Conservation (phyloP, 2,329 filamentous ascomycete species). For the Penicillium sclerotiorum region DNA sequence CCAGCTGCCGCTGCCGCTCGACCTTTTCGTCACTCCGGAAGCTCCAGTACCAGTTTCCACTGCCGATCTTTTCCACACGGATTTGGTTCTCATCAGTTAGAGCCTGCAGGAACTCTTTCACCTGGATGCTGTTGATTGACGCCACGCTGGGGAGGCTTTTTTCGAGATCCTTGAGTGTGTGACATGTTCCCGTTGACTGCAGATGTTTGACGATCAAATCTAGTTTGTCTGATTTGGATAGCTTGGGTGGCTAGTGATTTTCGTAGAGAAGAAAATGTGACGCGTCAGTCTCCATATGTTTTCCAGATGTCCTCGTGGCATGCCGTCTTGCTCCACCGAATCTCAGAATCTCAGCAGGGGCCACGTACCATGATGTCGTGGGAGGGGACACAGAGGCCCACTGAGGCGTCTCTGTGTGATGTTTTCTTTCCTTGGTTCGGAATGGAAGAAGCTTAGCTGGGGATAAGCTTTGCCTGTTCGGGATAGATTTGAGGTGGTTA, state of each 20-base stretch:
- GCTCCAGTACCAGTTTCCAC: conserved; percentile 73
- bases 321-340: neutral
- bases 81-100: conserved; percentile 64
- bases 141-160: conserved; percentile 64
- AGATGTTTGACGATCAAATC: conserved; percentile 62
- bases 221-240: conserved; percentile 61
- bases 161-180: conserved; percentile 69
- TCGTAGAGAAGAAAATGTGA: conserved; percentile 1
- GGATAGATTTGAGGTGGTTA: conserved; percentile 5
- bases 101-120: conserved; percentile 67
- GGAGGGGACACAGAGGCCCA: conserved; percentile 2
- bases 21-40: conserved; percentile 63
- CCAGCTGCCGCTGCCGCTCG: conserved; percentile 40
- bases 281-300: conserved; percentile 19
- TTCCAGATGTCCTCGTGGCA: neutral
- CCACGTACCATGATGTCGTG: conserved; percentile 20
- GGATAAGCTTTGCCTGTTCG: conserved; percentile 6
- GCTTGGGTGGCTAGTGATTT: conserved; percentile 51
- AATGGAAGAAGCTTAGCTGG: conserved; percentile 2
- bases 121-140: conserved; percentile 67
- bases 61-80: conserved; percentile 69
- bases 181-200: conserved; percentile 61
- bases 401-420: neutral
- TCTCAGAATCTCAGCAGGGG: neutral
- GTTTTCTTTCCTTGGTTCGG: conserved; percentile 4